Evolutionary conservation across 139 green algal genomes (phyloP), one percentile per base, ranked within the genome.

Genomic region (Micractinium sp.): DNA sequence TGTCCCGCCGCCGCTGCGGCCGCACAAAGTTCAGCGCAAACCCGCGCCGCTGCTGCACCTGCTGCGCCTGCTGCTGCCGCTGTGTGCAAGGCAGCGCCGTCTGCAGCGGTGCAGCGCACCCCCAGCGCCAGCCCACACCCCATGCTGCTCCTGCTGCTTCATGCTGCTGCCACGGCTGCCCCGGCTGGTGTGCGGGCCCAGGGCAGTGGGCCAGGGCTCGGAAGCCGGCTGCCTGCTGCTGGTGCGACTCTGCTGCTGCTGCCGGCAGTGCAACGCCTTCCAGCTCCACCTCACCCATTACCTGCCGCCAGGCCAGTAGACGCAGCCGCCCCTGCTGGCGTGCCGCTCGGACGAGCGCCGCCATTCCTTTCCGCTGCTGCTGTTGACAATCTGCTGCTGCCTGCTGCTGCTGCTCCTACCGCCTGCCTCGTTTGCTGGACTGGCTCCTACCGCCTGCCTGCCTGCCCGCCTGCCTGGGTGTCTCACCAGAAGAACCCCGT

Each of bases 401-500:
- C 63, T 27, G 63, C 63, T 27, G 63, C 63, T 25, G 63, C 63
- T 71, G 63, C 22, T 25, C 20, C 15, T 80, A 9, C 53, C 47
- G 47, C 47, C 47, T 56, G 47, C 47, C 47, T 56, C 5, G 14
- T 1, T 15, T 4, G 73, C n/a, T 79, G n/a, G 36, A 25, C 73
- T 41, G 31, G 15, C 33, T n/a, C n/a, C n/a, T 9, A 31, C n/a
- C 7, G 73, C 73, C 5, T 63, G 56, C 41, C 47, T 38, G 78
- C 78, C 41, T 66, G 41, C 29, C 41, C 29, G n/a, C 2, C 29
- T 84, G 78, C 78, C 78, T 67, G 78, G 9, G 27, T 27, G 41
- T 7, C 0, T 73, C 39, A 87, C 5, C 66, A 56, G 73, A 87
- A 87, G 83, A 87, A 87, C 14, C 82, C 82, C 35, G 77, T 87